Percentiles rank a stretch among this genome's conserved stretches.
phyloP scores from a whole-genome alignment of 2,329 filamentous ascomycete species.

The Ceratocystis huliohia region DNA sequence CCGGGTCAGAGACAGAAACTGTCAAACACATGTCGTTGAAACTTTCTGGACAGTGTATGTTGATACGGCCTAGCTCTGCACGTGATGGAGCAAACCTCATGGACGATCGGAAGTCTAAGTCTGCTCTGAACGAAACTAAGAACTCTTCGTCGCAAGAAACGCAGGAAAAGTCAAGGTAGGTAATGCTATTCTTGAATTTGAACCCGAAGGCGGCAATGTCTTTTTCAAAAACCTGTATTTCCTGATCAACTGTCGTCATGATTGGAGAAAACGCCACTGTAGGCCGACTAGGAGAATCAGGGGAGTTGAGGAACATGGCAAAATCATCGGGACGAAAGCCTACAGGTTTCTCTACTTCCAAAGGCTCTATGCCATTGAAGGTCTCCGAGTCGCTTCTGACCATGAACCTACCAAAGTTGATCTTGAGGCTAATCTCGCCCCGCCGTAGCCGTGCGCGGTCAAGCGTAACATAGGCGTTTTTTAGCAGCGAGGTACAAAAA shows the following conservation, averaged over 20 bases:
- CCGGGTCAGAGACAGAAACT: background rate
- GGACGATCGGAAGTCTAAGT: background rate
- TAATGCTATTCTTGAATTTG: constrained; percentile 6
- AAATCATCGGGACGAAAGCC: background rate
- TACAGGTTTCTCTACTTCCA: background rate
- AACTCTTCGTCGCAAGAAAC: background rate
- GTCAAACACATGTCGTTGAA: constrained; percentile 10
- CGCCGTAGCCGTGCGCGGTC: constrained; percentile 1
- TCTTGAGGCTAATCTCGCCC: constrained; percentile 4
- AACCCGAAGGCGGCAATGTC: background rate
- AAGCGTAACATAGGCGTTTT: background rate
- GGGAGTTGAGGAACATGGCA: background rate
- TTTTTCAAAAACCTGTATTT: constrained; percentile 12
- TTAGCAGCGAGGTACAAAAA: background rate
- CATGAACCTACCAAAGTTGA: constrained; percentile 9
- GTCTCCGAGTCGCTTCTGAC: background rate
- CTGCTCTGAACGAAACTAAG: constrained; percentile 11
- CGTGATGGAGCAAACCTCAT: constrained; percentile 8
- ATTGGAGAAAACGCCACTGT: constrained; percentile 5
- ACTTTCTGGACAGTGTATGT: constrained; percentile 10
- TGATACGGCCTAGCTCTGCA: constrained; percentile 13
- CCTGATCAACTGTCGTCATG: background rate
- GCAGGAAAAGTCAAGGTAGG: constrained; percentile 16
- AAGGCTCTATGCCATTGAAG: background rate
- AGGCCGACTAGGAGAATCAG: background rate